phyloP scores from a whole-genome alignment of 2,329 filamentous ascomycete genomes.

The Sclerotinia spermophila region DNA sequence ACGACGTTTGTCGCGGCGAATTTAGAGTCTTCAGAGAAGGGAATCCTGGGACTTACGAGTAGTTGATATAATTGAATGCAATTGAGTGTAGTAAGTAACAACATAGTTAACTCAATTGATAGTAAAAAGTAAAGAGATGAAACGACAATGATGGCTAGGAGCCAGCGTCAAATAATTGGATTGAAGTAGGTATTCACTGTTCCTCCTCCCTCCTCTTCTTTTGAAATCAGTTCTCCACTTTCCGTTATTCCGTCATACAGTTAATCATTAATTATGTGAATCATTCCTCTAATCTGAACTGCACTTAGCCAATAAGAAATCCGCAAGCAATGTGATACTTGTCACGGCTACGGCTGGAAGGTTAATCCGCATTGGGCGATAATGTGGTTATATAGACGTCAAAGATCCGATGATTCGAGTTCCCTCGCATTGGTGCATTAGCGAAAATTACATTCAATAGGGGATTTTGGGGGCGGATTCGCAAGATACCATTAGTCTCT shows the following conservation, averaged over 20 bases:
- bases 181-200: no score
- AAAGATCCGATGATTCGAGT: not conserved
- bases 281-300: not conserved
- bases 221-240: no score
- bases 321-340: not conserved
- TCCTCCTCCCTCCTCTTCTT: no score
- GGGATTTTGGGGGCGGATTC: no score
- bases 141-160: no score
- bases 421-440: fast-evolving
- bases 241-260: no score
- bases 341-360: fast-evolving
- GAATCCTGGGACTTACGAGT: not conserved
- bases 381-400: not conserved
- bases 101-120: not conserved
- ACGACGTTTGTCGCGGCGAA: not conserved
- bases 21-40: not conserved
- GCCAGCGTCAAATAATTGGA: no score
- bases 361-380: not conserved
- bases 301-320: no score
- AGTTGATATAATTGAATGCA: not conserved
- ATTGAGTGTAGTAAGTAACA: not conserved
- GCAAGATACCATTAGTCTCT: no score
- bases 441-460: not conserved
- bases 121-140: not conserved
- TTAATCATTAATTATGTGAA: not conserved